Percentiles rank a stretch among this genome's conserved stretches.
Conservation (phyloP, 495 filamentous ascomycete genomes). For the Neurospora sp. region DNA sequence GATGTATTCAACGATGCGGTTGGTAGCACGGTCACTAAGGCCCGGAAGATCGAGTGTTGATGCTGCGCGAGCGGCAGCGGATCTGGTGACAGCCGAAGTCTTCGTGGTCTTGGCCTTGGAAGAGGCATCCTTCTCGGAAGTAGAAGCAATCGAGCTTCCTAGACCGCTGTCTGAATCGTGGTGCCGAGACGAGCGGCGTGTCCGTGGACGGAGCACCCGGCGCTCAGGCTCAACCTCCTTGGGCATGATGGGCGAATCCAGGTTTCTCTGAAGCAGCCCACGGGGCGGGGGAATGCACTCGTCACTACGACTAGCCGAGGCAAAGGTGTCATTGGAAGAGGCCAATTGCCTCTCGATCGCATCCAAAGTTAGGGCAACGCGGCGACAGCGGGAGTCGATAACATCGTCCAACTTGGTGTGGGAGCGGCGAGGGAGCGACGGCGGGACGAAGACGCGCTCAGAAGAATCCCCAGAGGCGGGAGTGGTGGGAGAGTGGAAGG, state of each 20-base stretch:
- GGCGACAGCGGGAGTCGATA: constrained; percentile 44
- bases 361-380: constrained; percentile 38
- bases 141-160: constrained; percentile 44
- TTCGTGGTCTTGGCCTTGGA: constrained; percentile 18
- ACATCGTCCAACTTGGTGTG: constrained; percentile 54
- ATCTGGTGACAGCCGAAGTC: constrained; percentile 40
- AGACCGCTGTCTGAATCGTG: constrained; percentile 55
- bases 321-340: constrained; percentile 17
- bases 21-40: constrained; percentile 40
- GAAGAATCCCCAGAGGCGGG: constrained; percentile 27
- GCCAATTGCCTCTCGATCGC: constrained; percentile 41
- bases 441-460: constrained; percentile 37
- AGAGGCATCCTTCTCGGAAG: constrained; percentile 19
- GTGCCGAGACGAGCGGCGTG: constrained; percentile 39
- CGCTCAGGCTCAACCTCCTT: constrained; percentile 31
- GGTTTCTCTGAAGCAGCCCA: constrained; percentile 38
- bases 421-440: constrained; percentile 47
- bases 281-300: constrained; percentile 41
- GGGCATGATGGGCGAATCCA: constrained; percentile 30
- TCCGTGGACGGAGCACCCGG: constrained; percentile 39
- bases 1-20: constrained; percentile 45
- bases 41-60: constrained; percentile 25
- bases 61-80: constrained; percentile 31
- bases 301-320: constrained; percentile 26
- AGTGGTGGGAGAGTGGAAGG: constrained; percentile 47